phyloP scores from a whole-genome alignment of 805 yeast genomes.

The Candida suzukii region DNA sequence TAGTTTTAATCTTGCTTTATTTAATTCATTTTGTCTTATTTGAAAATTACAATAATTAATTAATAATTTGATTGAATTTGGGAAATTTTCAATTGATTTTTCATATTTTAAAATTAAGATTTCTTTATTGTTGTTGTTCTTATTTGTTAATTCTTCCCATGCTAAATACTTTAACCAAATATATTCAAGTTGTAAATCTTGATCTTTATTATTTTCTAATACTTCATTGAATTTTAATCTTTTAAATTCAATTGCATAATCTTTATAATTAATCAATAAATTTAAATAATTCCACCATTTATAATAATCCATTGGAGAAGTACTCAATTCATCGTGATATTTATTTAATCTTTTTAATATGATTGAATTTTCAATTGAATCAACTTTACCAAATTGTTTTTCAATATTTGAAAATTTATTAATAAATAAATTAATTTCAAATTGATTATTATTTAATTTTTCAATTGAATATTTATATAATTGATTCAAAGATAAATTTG shows the following conservation, averaged over 20 bases:
- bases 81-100: conserved; percentile 29
- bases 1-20: conserved; percentile 54
- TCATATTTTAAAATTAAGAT: conserved; percentile 48
- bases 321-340: conserved; percentile 42
- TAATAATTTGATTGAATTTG: conserved; percentile 64
- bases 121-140: conserved; percentile 35
- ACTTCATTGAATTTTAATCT: conserved; percentile 39
- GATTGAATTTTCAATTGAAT: conserved; percentile 46
- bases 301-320: conserved; percentile 55
- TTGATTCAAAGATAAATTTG: not conserved
- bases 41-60: conserved; percentile 63
- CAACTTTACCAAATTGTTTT: conserved; percentile 52
- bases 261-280: conserved; percentile 34
- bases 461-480: conserved; percentile 2
- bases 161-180: conserved; percentile 64
- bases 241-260: conserved; percentile 19
- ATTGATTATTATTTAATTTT: conserved; percentile 16
- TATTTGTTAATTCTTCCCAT: conserved; percentile 45
- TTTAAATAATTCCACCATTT: conserved; percentile 76
- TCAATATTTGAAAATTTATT: conserved; percentile 51
- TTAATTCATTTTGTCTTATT: conserved; percentile 48
- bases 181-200: conserved; percentile 44
- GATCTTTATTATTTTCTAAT: conserved; percentile 29
- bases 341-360: conserved; percentile 44
- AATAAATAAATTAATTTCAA: conserved; percentile 23